A percentile compares a stretch with the other conserved stretches of the same genome.
These are phyloP conservation scores for Plasmodium relictum DNA, from an alignment of 169 alveolate species.

Conservation along the genomic window DNA sequence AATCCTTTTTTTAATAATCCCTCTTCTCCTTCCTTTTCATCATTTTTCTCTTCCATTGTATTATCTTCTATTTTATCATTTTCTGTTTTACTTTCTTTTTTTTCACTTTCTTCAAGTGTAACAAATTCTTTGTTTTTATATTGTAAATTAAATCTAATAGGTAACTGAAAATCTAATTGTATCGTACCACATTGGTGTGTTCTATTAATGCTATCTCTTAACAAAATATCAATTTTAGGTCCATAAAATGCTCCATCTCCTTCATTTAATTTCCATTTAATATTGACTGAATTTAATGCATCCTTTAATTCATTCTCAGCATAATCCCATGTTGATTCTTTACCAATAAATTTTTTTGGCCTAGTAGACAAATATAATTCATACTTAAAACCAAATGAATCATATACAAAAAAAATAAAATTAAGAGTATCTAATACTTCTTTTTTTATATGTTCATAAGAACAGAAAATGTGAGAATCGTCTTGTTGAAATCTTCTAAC, in stretches of 20 bases:
- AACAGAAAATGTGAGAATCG: constrained; percentile 99
- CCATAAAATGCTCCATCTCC: constrained; percentile 99
- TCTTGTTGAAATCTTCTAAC: constrained; percentile 99
- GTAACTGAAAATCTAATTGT: constrained; percentile 98
- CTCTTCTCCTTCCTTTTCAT: constrained; percentile 11
- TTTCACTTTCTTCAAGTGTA: constrained; percentile 33
- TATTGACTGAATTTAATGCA: constrained; percentile 94
- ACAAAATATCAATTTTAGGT: constrained; percentile 98
- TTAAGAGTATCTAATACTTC: constrained; percentile 94
- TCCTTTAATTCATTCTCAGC: constrained; percentile 96
- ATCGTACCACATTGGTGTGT: constrained; percentile 99
- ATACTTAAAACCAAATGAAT: constrained; percentile 94
- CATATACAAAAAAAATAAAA: constrained; percentile 95
- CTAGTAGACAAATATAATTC: constrained; percentile 96
- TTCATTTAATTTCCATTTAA: constrained; percentile 95
- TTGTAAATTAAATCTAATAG: constrained; percentile 97
- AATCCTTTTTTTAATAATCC: constrained; percentile 88
- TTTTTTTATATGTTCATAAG: constrained; percentile 94
- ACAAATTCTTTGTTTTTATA: constrained; percentile 94
- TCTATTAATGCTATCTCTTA: constrained; percentile 97
- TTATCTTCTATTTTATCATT: neutral
- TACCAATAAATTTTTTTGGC: constrained; percentile 97
- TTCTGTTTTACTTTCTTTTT: neutral
- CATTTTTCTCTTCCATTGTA: neutral
- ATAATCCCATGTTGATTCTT: constrained; percentile 94